phyloP scores from a whole-genome alignment of 2,329 filamentous ascomycete species.

The Calonectria ilicicola region DNA sequence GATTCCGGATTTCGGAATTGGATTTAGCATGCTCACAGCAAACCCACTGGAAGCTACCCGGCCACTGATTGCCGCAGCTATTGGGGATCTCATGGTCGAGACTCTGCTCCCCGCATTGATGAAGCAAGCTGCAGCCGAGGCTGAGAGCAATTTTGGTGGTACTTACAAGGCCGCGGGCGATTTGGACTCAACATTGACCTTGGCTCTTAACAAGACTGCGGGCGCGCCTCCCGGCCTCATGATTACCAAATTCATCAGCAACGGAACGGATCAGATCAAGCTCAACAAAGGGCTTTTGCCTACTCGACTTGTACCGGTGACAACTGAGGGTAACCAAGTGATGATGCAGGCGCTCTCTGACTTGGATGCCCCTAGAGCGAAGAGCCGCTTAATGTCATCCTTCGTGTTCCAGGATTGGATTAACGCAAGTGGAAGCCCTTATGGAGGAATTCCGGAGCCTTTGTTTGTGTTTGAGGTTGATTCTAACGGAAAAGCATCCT shows the following conservation, averaged over 20 bases:
- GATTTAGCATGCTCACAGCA: not conserved
- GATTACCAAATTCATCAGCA: slow-evolving; percentile 22
- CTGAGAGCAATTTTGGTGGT: not conserved
- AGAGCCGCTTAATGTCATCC: not conserved
- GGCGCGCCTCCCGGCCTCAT: slow-evolving; percentile 17
- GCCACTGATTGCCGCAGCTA: not conserved
- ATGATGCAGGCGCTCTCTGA: not conserved
- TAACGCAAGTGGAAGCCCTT: not conserved
- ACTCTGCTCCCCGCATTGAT: not conserved
- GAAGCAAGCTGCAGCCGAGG: not conserved
- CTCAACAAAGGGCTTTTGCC: not conserved
- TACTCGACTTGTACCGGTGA: not conserved
- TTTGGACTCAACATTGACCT: slow-evolving; percentile 22
- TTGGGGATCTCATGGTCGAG: not conserved
- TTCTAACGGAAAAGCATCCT: not conserved
- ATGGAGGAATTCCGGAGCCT: not conserved
- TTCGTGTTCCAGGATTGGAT: not conserved
- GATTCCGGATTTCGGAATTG: slow-evolving; percentile 33
- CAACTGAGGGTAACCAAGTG: not conserved
- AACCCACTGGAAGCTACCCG: not conserved
- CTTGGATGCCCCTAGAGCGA: not conserved
- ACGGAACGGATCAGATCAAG: slow-evolving; percentile 14
- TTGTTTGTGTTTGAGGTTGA: not conserved
- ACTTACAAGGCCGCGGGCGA: not conserved
- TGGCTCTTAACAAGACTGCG: slow-evolving; percentile 24